Percentiles rank a stretch among this genome's conserved stretches.
phyloP scores from a whole-genome alignment of 176 grass and related monocot species.

The Triticum dicoccoides region DNA sequence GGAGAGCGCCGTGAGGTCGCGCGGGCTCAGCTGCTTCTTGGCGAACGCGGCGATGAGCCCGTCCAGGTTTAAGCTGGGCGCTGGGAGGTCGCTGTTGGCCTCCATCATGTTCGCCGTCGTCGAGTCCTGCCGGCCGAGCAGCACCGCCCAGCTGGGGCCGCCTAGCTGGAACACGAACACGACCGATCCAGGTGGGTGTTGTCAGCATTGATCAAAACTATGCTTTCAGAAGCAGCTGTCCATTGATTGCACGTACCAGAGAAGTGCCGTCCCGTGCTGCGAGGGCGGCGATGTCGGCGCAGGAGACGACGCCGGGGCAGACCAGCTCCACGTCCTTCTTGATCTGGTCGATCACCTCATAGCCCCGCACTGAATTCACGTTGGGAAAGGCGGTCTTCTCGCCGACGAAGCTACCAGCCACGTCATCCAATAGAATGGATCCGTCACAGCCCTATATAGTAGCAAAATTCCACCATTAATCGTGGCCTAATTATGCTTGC shows the following conservation, averaged over 20 bases:
- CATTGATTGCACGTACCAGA: slow-evolving; percentile 35
- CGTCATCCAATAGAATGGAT: slow-evolving; percentile 63
- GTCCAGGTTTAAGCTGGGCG: slow-evolving; percentile 28
- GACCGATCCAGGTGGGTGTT: background rate
- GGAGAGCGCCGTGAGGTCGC: slow-evolving; percentile 67
- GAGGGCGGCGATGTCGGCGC: slow-evolving; percentile 81
- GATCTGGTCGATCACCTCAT: slow-evolving; percentile 73
- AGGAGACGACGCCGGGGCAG: slow-evolving; percentile 71
- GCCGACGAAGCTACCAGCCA: slow-evolving; percentile 29
- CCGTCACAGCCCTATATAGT: slow-evolving; percentile 58
- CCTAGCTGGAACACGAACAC: slow-evolving; percentile 33
- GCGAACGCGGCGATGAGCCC: slow-evolving; percentile 42
- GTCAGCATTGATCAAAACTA: background rate
- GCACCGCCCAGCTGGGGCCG: slow-evolving; percentile 60
- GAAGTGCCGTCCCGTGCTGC: slow-evolving; percentile 63
- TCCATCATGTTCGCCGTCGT: slow-evolving; percentile 39
- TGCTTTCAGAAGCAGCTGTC: background rate
- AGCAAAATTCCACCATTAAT: background rate
- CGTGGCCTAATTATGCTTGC: background rate
- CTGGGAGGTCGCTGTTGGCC: slow-evolving; percentile 59
- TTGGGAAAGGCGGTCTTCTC: slow-evolving; percentile 73
- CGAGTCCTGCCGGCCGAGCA: slow-evolving; percentile 62
- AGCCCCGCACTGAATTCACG: slow-evolving; percentile 62
- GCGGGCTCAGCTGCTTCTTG: slow-evolving; percentile 48
- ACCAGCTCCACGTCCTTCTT: slow-evolving; percentile 54